Conservation (phyloP, 345 rosid species). For the Moricandia arvensis region DNA sequence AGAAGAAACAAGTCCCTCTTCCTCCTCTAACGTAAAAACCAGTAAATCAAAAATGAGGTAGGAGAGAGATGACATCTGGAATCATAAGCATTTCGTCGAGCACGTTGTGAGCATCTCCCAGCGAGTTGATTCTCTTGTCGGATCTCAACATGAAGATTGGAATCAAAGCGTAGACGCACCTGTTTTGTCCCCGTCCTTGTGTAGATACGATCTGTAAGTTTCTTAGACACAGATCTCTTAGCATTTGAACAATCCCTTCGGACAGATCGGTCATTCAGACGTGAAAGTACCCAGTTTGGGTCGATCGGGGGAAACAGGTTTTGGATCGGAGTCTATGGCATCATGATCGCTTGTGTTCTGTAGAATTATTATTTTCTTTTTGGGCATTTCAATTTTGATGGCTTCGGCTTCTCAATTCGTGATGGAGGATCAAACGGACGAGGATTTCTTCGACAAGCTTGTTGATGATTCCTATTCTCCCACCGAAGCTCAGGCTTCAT, state of each 20-base stretch:
- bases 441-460: constrained; percentile 93
- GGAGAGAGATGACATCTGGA: constrained; percentile 52
- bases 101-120: constrained; percentile 44
- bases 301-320: constrained; percentile 6
- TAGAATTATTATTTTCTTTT: neutral
- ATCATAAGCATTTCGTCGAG: constrained; percentile 61
- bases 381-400: constrained; percentile 44
- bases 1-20: constrained; percentile 42
- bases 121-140: constrained; percentile 26
- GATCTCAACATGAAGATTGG: constrained; percentile 22
- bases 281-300: neutral
- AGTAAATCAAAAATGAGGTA: constrained; percentile 37
- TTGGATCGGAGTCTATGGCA: constrained; percentile 11
- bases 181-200: too few species aligned
- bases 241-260: constrained; percentile 19
- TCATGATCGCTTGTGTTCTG: neutral
- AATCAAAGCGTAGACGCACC: too few species aligned
- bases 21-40: constrained; percentile 47
- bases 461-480: constrained; percentile 60
- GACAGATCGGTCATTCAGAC: neutral
- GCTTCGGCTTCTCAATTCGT: constrained; percentile 73
- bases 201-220: constrained; percentile 24
- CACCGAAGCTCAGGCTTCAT: constrained; percentile 18
- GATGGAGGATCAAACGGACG: constrained; percentile 97
- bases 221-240: constrained; percentile 22